A percentile compares a stretch with the other conserved stretches of the same genome.
Evolutionary conservation across 225 moss, liverwort and hornwort genomes (phyloP).

Genomic region (Rhytidiadelphus loreus): DNA sequence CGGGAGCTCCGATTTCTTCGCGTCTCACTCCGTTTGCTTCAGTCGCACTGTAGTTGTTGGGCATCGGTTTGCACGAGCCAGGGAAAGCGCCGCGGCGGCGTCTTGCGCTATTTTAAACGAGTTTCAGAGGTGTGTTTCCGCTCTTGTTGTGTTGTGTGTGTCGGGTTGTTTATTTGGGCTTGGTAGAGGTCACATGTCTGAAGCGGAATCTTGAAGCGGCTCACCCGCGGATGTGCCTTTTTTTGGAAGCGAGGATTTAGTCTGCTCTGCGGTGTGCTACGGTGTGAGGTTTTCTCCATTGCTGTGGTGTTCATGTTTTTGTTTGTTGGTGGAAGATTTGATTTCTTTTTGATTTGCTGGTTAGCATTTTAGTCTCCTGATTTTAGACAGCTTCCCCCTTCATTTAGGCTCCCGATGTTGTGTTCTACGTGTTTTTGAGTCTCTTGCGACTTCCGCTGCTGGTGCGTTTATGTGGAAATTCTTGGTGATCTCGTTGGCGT

Average conservation of each 20-base stretch:
- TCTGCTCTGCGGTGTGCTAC: background rate
- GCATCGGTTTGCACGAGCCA: background rate
- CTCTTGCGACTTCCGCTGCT: background rate
- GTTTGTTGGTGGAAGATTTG: background rate
- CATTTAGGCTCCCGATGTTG: background rate
- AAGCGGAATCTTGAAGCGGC: background rate
- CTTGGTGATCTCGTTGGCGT: background rate
- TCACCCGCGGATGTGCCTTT: background rate
- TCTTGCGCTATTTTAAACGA: background rate
- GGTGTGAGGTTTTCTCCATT: background rate
- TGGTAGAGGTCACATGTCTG: background rate
- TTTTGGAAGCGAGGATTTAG: background rate
- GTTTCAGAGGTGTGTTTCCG: constrained; percentile 1
- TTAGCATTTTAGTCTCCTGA: background rate
- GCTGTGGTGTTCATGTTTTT: background rate
- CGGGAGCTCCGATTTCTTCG: background rate
- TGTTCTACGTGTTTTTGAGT: background rate
- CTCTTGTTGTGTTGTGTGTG: background rate
- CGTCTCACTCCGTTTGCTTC: background rate
- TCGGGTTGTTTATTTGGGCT: background rate
- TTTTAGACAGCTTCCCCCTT: background rate
- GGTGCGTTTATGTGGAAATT: background rate
- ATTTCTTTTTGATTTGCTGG: background rate
- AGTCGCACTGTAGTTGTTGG: background rate
- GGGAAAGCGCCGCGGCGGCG: background rate